These are phyloP conservation scores for Solanum virginianum DNA, from an alignment of 257 asterid species.

Conservation along the genomic window DNA sequence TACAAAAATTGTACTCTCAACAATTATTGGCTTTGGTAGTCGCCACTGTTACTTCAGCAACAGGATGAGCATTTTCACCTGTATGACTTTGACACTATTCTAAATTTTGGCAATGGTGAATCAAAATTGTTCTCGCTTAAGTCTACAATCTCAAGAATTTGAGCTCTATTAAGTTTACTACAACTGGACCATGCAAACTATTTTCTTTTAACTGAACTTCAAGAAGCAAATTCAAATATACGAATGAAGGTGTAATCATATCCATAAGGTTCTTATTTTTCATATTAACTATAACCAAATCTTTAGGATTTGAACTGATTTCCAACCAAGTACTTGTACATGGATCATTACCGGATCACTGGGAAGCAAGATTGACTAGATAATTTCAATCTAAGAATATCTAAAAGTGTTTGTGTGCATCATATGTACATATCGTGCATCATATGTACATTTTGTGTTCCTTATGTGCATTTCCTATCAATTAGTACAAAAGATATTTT, in stretches of 20 bases:
- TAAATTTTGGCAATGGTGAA: constrained; percentile 15
- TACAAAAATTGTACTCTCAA: too few relatives aligned
- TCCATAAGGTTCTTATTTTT: constrained; percentile 51
- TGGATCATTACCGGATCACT: constrained; percentile 61
- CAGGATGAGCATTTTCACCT: too few relatives aligned
- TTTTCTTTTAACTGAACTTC: constrained; percentile 66
- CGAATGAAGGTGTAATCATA: constrained; percentile 52
- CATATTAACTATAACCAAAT: constrained; percentile 44
- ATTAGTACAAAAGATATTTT: too few relatives aligned
- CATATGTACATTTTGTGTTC: too few relatives aligned
- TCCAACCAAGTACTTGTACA: constrained; percentile 68
- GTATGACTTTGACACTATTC: too few relatives aligned
- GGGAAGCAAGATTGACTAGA: constrained; percentile 38
- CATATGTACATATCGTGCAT: neutral
- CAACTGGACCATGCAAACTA: constrained; percentile 40
- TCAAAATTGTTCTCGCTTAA: constrained; percentile 43
- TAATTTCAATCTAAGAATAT: constrained; percentile 39
- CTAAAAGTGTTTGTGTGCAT: constrained; percentile 18
- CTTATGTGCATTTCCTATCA: neutral
- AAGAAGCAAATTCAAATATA: constrained; percentile 28
- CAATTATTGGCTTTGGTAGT: too few relatives aligned
- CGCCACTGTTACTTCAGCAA: too few relatives aligned
- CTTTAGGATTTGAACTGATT: constrained; percentile 27
- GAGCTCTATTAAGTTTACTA: constrained; percentile 31
- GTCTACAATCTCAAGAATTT: constrained; percentile 35